These are phyloP conservation scores for Penicillium sp. DNA, from an alignment of 2,329 filamentous ascomycete species.

Conservation along the genomic window DNA sequence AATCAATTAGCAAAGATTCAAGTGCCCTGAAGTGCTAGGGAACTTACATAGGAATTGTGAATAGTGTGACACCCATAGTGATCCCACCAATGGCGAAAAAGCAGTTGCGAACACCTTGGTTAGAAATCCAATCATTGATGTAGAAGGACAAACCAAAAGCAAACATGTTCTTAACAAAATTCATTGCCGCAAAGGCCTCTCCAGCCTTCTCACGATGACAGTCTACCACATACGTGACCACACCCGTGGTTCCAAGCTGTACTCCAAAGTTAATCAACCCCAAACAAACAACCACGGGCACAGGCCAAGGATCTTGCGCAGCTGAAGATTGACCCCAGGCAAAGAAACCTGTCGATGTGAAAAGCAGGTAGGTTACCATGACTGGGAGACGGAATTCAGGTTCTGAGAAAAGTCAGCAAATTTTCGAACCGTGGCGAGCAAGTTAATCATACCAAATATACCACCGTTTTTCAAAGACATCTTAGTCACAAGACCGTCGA, in stretches of 20 bases:
- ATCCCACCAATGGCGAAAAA: conserved; percentile 43
- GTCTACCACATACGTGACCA: conserved; percentile 42
- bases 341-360: conserved; percentile 42
- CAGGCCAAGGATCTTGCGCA: conserved; percentile 30
- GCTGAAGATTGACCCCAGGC: conserved; percentile 34
- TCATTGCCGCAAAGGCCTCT: conserved; percentile 42
- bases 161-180: conserved; percentile 43
- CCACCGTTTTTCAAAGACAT: conserved; percentile 39
- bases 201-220: conserved; percentile 41
- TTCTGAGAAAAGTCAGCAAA: conserved; percentile 19
- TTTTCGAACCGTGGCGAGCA: not conserved
- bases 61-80: conserved; percentile 31
- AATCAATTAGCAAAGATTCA: not conserved
- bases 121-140: conserved; percentile 42
- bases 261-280: conserved; percentile 39
- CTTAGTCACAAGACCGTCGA: conserved; percentile 36
- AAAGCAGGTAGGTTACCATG: conserved; percentile 36
- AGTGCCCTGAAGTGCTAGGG: not conserved
- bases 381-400: conserved; percentile 44
- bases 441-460: conserved; percentile 28
- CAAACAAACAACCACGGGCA: conserved; percentile 40
- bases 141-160: conserved; percentile 44
- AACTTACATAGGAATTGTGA: conserved; percentile 36
- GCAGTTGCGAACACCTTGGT: conserved; percentile 38
- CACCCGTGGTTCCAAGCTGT: conserved; percentile 39